phyloP scores from a whole-genome alignment of 148 eudicot species.

The Chenopodium formosanum region DNA sequence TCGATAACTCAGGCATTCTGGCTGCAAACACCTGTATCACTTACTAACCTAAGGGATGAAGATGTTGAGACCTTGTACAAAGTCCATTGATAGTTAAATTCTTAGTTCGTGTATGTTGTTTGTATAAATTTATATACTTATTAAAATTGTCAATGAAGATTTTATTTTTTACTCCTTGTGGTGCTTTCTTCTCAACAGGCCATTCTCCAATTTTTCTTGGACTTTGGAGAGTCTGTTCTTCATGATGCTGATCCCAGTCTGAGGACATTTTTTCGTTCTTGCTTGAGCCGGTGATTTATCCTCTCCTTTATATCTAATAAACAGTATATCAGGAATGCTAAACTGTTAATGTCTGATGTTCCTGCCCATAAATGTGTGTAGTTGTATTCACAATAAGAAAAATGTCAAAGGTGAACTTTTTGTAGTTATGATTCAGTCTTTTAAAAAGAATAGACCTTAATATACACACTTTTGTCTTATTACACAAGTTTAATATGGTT shows the following conservation, averaged over 20 bases:
- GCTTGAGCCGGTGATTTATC: constrained; percentile 77
- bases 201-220: constrained; percentile 88
- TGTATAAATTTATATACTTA: constrained; percentile 1
- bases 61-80: not conserved
- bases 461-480: not conserved
- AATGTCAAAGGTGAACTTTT: not conserved
- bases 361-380: not conserved
- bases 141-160: not conserved
- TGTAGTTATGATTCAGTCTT: not conserved
- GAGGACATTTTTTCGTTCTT: constrained; percentile 71
- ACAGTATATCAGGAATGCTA: not conserved
- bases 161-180: not conserved
- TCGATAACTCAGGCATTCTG: not conserved
- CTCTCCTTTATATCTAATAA: not conserved
- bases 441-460: not conserved
- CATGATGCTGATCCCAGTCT: constrained; percentile 97
- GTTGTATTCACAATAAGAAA: not conserved
- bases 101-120: not conserved
- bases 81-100: not conserved
- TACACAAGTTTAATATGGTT: not conserved
- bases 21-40: not conserved
- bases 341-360: not conserved
- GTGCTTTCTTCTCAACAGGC: constrained; percentile 49
- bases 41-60: not conserved
- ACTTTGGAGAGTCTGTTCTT: constrained; percentile 83